Percentiles rank a stretch among this genome's conserved stretches.
Conservation (phyloP, 768 basidiomycete species). For the Pholiota molesta region DNA sequence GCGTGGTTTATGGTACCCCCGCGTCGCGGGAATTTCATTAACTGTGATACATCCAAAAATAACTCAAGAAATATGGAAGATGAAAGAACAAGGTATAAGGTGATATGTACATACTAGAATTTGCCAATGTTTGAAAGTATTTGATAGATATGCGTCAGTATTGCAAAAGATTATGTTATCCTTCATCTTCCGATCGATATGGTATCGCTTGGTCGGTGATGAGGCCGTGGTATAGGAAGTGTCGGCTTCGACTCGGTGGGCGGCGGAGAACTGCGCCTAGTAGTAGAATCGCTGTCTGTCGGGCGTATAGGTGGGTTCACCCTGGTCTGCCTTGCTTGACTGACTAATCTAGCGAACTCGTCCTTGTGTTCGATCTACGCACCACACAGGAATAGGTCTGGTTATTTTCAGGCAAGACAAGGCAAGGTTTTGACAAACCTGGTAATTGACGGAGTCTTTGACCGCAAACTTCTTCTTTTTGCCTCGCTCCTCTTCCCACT, state of each 20-base stretch:
- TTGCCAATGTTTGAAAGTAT: neutral
- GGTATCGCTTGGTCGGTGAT: constrained; percentile 22
- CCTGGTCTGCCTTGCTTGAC: constrained; percentile 17
- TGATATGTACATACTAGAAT: too few relatives aligned
- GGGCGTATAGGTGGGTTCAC: constrained; percentile 29
- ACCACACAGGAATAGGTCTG: neutral
- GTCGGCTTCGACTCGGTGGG: neutral
- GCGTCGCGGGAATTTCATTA: neutral
- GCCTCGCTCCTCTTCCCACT: constrained; percentile 57
- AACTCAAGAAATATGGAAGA: neutral
- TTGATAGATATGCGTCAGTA: neutral
- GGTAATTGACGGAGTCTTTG: constrained; percentile 30
- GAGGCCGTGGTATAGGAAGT: constrained; percentile 11
- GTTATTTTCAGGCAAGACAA: neutral
- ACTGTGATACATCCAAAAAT: neutral
- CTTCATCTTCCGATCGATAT: constrained; percentile 38
- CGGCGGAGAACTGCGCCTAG: neutral
- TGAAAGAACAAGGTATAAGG: neutral
- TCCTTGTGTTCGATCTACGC: constrained; percentile 40
- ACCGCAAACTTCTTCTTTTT: constrained; percentile 43
- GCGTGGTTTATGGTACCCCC: neutral
- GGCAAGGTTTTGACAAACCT: constrained; percentile 16
- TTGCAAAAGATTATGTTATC: neutral
- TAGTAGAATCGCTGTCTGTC: constrained; percentile 18
- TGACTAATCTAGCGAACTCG: constrained; percentile 42